Evolutionary conservation across 768 basidiomycete genomes (phyloP).

Genomic region (Podaxis carcinomalis): DNA sequence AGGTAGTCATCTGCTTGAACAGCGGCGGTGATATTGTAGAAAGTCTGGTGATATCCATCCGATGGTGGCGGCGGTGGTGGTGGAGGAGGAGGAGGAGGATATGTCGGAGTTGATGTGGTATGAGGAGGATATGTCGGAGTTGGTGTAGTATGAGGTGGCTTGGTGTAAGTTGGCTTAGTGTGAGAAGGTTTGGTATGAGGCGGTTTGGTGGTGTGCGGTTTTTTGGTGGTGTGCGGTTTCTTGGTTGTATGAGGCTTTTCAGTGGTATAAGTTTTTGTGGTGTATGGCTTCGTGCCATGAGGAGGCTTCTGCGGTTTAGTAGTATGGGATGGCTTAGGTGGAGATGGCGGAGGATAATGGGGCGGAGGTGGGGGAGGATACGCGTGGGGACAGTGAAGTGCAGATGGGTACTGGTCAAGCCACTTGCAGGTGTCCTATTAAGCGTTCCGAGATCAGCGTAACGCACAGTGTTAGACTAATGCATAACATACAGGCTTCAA

Average conservation of each 20-base stretch:
- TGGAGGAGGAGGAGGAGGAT: not conserved
- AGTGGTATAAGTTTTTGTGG: no score
- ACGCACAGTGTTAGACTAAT: not conserved
- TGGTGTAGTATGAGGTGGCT: conserved; percentile 3
- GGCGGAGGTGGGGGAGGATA: not conserved
- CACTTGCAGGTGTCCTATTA: conserved; percentile 30
- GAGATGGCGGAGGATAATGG: not conserved
- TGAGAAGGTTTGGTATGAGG: no score
- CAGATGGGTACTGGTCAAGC: not conserved
- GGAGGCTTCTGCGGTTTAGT: not conserved
- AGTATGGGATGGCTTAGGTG: not conserved
- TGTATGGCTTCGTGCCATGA: no score
- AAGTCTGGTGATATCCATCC: conserved; percentile 34
- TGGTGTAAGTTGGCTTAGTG: conserved; percentile 10
- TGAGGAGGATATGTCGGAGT: conserved; percentile 11
- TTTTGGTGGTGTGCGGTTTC: no score
- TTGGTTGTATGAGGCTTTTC: no score
- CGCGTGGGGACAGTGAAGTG: not conserved
- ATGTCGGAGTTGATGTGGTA: conserved; percentile 7
- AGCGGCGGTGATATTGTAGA: conserved; percentile 37
- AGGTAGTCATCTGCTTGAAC: conserved; percentile 36
- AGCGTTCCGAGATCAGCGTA: not conserved
- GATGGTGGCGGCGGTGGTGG: conserved; percentile 16
- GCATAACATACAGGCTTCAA: conserved; percentile 24
- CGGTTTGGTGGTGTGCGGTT: no score